Base-by-base conservation (phyloP, 768 basidiomycete species). In the Leccinellum albellum region DNA sequence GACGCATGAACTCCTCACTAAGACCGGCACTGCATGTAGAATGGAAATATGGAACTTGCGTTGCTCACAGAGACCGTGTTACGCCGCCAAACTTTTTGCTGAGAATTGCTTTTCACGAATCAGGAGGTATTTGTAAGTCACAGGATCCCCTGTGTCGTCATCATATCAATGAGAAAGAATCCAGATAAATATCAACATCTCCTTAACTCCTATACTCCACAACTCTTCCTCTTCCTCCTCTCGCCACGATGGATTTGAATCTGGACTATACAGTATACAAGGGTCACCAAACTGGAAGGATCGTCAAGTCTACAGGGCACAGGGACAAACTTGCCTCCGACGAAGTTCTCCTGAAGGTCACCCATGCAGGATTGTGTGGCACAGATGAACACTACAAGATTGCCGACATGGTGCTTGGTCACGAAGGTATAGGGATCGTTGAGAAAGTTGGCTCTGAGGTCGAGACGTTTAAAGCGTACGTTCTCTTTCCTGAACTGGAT, bases 351-450 rank as follows among this genome's bases (percentile, higher is more conserved):
- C 32, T 74, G 50, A 66, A 52, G 50, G 56, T 73, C 55, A 74
- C 73, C 10, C 73, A 74, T 31, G 67, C 64, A 15, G 74, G 75
- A 0, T n/a, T 76, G 21, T 76, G 75, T 21, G 75, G 74, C 45
- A 77, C 76, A 0, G 76, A 78, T 60, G 64, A 70, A 37, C 76
- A 75, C 49, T 70, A 63, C 58, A 68, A 63, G 56, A 14, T 51
- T 12, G 49, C 24, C 6, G 73, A 74, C 49, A 74, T 73, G 60
- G 75, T 75, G 12, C 72, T 77, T 33, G 74, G 76, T 6, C 76
- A 77, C 47, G 76, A 77, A 61, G 76, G 76, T 7, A 55, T 74
- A 1, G 76, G 70, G 5, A 13, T 73, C 24, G 69, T 77, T 29
- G 59, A 75, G 35, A 53, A 66, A 31, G 58, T 76, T 47, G 75